Percentiles rank a stretch among this genome's conserved stretches.
Evolutionary conservation across 2,329 filamentous ascomycete genomes (phyloP).

Genomic region (Cytospora paraplurivora): DNA sequence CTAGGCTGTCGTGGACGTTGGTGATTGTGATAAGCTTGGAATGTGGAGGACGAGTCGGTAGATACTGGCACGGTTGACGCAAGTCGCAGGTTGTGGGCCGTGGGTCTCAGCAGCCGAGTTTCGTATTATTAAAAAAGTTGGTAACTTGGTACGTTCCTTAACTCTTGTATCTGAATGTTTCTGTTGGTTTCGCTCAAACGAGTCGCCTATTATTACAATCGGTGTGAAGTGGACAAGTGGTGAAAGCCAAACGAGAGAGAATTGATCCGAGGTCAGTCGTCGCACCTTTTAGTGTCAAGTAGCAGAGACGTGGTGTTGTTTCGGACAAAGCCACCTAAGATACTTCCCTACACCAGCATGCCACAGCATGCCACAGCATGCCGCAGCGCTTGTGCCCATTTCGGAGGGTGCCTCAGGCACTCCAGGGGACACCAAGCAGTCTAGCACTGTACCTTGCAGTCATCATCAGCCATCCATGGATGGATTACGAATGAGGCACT

Average conservation of each 20-base stretch:
- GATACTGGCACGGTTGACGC: constrained; percentile 6
- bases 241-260: neutral
- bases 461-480: too few species aligned
- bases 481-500: too few species aligned
- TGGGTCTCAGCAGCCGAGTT: constrained; percentile 20
- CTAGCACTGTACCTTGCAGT: too few species aligned
- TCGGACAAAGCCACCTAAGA: neutral
- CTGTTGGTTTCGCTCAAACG: neutral
- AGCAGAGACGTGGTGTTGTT: neutral
- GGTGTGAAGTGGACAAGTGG: constrained; percentile 1
- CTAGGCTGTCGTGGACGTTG: constrained; percentile 14
- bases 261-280: neutral
- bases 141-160: constrained; percentile 3
- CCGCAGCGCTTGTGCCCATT: too few species aligned
- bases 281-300: neutral
- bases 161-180: neutral
- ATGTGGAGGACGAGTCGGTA: constrained; percentile 15
- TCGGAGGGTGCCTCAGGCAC: too few species aligned
- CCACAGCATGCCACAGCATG: too few species aligned
- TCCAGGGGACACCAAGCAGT: too few species aligned
- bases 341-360: too few species aligned
- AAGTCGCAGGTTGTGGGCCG: constrained; percentile 24
- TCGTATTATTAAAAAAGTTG: constrained; percentile 22
- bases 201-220: neutral
- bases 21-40: constrained; percentile 24